phyloP scores from a whole-genome alignment of 2,329 filamentous ascomycete genomes.

The Arthroderma sp. region DNA sequence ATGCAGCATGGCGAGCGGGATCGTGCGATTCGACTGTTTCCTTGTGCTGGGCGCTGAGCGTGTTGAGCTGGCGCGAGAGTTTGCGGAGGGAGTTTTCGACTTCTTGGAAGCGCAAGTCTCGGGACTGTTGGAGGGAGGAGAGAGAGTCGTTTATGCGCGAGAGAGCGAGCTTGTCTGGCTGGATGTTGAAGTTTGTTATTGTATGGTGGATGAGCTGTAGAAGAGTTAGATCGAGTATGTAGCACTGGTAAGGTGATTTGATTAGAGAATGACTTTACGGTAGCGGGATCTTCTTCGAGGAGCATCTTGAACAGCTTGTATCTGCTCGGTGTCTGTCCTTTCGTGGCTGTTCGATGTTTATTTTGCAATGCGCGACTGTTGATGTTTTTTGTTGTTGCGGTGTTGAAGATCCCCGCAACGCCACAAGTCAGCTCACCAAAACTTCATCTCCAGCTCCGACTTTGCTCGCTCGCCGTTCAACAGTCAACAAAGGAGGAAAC shows the following conservation, averaged over 20 bases:
- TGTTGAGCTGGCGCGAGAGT: slow-evolving; percentile 63
- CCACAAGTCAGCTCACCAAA: background rate
- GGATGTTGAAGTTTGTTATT: slow-evolving; percentile 87
- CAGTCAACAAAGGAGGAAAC: background rate
- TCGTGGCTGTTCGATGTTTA: background rate
- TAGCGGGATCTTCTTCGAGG: slow-evolving; percentile 84
- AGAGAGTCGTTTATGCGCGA: slow-evolving; percentile 75
- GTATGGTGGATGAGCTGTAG: slow-evolving; percentile 77
- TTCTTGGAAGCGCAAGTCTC: slow-evolving; percentile 62
- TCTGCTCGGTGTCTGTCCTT: background rate
- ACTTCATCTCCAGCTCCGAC: background rate
- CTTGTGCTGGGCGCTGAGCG: slow-evolving; percentile 61
- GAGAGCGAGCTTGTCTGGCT: slow-evolving; percentile 73
- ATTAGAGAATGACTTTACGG: slow-evolving; percentile 42
- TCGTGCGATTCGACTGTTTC: slow-evolving; percentile 67
- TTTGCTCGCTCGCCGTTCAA: too few species aligned
- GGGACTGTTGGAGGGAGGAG: slow-evolving; percentile 69
- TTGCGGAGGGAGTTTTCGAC: slow-evolving; percentile 56
- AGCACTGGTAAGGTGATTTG: too few species aligned
- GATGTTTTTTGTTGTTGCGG: background rate
- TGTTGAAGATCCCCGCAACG: background rate
- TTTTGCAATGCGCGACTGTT: too few species aligned
- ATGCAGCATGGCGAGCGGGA: slow-evolving; percentile 63
- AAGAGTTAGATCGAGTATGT: background rate
- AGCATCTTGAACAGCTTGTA: slow-evolving; percentile 52